phyloP scores from a whole-genome alignment of 2,329 filamentous ascomycete species.

The Elsinoe ampelina region DNA sequence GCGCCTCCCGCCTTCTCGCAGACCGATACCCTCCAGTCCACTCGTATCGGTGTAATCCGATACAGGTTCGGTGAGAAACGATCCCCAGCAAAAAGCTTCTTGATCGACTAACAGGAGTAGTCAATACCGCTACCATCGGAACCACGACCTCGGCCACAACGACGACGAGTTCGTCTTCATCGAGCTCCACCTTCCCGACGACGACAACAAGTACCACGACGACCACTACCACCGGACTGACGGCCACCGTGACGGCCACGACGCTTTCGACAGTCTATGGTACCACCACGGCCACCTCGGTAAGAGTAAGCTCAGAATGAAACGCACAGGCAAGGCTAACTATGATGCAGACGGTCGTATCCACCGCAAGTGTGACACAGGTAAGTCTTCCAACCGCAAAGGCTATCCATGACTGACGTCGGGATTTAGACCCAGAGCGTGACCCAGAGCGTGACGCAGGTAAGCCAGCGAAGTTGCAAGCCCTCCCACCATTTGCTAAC shows the following conservation, averaged over 20 bases:
- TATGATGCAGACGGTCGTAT: neutral
- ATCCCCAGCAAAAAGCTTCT: neutral
- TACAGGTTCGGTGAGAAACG: conserved; percentile 1
- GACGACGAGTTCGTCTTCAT: neutral
- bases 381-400: too few relatives aligned
- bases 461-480: too few relatives aligned
- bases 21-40: neutral
- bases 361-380: neutral
- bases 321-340: neutral
- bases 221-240: neutral
- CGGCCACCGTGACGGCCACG: neutral
- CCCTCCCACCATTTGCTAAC: too few relatives aligned
- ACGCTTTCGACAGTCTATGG: neutral
- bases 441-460: too few relatives aligned
- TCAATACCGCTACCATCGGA: conserved; percentile 1
- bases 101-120: neutral
- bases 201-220: conserved; percentile 7
- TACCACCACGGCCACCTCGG: neutral
- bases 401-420: too few relatives aligned
- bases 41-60: conserved; percentile 3
- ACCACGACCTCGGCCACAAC: neutral
- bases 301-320: neutral
- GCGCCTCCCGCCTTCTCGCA: neutral
- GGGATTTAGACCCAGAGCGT: too few relatives aligned
- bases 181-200: neutral